A percentile compares a stretch with the other conserved stretches of the same genome.
phyloP scores from a whole-genome alignment of 1,139 yeast genomes.

The Saccharomyces hybrid region DNA sequence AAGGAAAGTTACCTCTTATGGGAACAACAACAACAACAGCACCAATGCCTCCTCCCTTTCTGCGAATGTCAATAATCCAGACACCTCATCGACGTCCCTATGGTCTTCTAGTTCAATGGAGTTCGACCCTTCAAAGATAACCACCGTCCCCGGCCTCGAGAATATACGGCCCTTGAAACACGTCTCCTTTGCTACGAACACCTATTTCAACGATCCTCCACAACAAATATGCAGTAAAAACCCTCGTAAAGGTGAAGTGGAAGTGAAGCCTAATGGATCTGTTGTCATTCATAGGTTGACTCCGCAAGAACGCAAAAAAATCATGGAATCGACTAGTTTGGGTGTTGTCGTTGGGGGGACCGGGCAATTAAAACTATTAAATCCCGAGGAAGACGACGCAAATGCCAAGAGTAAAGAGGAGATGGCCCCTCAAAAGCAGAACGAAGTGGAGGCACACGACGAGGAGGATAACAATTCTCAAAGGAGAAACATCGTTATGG shows the following conservation, averaged over 20 bases:
- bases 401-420: slow-evolving; percentile 8
- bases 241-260: slow-evolving; percentile 68
- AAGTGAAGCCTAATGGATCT: slow-evolving; percentile 51
- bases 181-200: slow-evolving; percentile 65
- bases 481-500: slow-evolving; percentile 25
- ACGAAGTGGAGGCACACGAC: slow-evolving; percentile 26
- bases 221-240: slow-evolving; percentile 59
- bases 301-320: slow-evolving; percentile 51
- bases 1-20: slow-evolving; percentile 28
- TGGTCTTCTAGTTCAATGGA: slow-evolving; percentile 2
- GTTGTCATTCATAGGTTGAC: slow-evolving; percentile 53
- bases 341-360: slow-evolving; percentile 78
- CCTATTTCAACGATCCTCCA: slow-evolving; percentile 66
- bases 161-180: slow-evolving; percentile 45
- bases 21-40: slow-evolving; percentile 7
- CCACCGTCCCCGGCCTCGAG: slow-evolving; percentile 35
- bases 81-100: slow-evolving; percentile 6
- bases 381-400: slow-evolving; percentile 16
- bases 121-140: slow-evolving; percentile 15
- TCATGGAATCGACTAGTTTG: slow-evolving; percentile 49
- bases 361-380: slow-evolving; percentile 45
- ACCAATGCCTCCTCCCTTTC: slow-evolving; percentile 1
- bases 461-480: slow-evolving; percentile 20
- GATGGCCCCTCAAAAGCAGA: slow-evolving; percentile 20
- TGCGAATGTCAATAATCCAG: slow-evolving; percentile 5